Percentiles rank a stretch among this genome's conserved stretches.
phyloP scores from a whole-genome alignment of 805 yeast species.

The Vanderwaltozyma polyspora region DNA sequence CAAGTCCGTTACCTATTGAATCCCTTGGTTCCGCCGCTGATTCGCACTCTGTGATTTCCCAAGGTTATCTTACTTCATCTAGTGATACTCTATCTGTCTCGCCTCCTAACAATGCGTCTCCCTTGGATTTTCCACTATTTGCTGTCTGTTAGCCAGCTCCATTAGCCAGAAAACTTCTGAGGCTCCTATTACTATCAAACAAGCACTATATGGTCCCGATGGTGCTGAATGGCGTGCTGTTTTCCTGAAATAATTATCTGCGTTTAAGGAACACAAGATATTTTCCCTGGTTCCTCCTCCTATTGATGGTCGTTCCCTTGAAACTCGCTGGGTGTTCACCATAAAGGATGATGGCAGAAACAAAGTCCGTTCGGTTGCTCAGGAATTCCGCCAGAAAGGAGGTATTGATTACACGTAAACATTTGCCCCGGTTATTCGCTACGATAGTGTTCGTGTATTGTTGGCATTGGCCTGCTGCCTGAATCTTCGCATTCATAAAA shows the following conservation, averaged over 20 bases:
- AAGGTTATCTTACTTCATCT: too few species aligned
- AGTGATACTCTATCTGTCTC: too few species aligned
- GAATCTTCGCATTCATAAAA: constrained; percentile 7
- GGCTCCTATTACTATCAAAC: not conserved
- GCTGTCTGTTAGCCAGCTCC: too few species aligned
- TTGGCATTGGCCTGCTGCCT: constrained; percentile 3
- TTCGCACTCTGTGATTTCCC: too few species aligned
- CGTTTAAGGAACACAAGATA: constrained; percentile 3
- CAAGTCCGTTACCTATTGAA: too few species aligned
- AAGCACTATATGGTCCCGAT: not conserved
- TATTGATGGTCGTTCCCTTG: constrained; percentile 4
- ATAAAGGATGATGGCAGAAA: constrained; percentile 6
- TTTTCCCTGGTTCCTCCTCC: constrained; percentile 6
- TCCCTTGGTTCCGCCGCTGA: too few species aligned
- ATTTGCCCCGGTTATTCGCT: too few species aligned
- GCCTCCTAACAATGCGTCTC: too few species aligned
- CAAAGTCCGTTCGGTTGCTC: constrained; percentile 21
- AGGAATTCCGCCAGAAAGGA: constrained; percentile 15
- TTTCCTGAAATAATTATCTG: constrained; percentile 1
- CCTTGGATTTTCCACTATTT: too few species aligned
- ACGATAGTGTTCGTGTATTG: too few species aligned
- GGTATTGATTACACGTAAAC: constrained; percentile 20
- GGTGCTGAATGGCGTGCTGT: constrained; percentile 4
- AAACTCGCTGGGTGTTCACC: constrained; percentile 14
- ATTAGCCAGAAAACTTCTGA: too few species aligned